Conservation (phyloP, 345 rosid genomes). For the Gossypium mustelinum region DNA sequence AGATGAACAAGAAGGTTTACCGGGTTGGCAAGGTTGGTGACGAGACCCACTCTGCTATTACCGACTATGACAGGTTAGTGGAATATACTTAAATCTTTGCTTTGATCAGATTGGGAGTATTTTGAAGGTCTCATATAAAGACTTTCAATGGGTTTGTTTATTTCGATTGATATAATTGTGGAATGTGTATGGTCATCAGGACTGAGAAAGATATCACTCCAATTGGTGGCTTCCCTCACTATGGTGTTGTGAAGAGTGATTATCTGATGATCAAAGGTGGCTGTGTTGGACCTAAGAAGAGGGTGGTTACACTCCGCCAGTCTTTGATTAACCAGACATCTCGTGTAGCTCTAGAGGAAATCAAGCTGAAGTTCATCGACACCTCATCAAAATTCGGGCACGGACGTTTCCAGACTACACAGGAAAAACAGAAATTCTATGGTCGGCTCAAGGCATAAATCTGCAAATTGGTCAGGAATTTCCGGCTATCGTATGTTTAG, state of each 20-base stretch:
- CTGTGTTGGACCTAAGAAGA: conserved; percentile 86
- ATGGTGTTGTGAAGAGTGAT: conserved; percentile 72
- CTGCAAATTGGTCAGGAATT: not conserved
- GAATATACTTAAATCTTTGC: not conserved
- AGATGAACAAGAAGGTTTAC: conserved; percentile 84
- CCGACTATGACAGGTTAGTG: conserved; percentile 73
- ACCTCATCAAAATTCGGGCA: conserved; percentile 33
- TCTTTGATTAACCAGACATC: conserved; percentile 71
- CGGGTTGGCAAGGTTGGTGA: conserved; percentile 63
- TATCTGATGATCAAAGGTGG: conserved; percentile 79
- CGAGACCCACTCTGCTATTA: conserved; percentile 60
- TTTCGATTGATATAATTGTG: not conserved
- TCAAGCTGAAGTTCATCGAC: conserved; percentile 72
- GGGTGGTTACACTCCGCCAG: conserved; percentile 74
- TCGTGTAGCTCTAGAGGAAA: conserved; percentile 59
- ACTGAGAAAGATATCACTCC: conserved; percentile 80
- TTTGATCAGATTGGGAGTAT: not conserved
- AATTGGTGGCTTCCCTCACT: conserved; percentile 85
- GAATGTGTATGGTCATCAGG: conserved; percentile 33
- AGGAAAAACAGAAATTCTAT: conserved; percentile 60
- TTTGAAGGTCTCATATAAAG: not conserved
- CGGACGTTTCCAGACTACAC: conserved; percentile 67
- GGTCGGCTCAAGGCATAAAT: conserved; percentile 56
- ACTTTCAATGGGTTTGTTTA: not conserved
- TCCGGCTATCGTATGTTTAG: not conserved